Base-by-base conservation (phyloP, 345 rosid genomes). In the Brassica nigra region DNA sequence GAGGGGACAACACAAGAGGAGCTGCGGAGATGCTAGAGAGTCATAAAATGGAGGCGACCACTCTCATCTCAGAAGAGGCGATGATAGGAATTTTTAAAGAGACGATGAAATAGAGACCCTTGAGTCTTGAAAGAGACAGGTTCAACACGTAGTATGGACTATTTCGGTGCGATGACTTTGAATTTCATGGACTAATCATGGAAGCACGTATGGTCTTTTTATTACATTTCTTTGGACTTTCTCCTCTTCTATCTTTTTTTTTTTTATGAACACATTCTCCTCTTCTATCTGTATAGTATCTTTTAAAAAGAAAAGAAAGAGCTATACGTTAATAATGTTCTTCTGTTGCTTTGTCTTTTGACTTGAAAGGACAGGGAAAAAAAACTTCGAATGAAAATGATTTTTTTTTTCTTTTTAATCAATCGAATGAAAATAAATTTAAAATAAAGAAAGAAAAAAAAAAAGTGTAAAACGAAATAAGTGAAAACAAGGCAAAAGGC, bases 401-500 rank as follows among this genome's bases (percentile, higher is more conserved):
- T 18, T 23, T 23, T 23, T 23, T 23, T 23, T 23, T 23, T 23
- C 27, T 23, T 23, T 23, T 23, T 23, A 1, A 23, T 23, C 27
- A 23, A 23, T 23, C 27, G 27, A 23, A 23, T 23, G 27, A 23
- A 23, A 23, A 23, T 23, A 23, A 23, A 23, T 12, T 23, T 4
- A 30, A 20, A 2, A 61, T 29, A 73, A 49, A 8, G 64, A 62
- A 68, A 71, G 70, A 57, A 52, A 71, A 74, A 74, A 68, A 71
- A 78, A 71, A 44, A 58, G 78, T 73, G 62, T 74, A 74, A 80
- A 76, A 80, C 66, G 79, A 70, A 80, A 80, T 80, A 70, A 80
- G 83, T 80, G 83, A 80, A 80, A 80, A 80, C 83, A 72, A 80
- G 76, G 76, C 83, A 75, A 80, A 80, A 80, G 83, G 57, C 49